These are phyloP conservation scores for Astragalus glycyphyllos DNA, from an alignment of 306 rosid species.

Conservation along the genomic window DNA sequence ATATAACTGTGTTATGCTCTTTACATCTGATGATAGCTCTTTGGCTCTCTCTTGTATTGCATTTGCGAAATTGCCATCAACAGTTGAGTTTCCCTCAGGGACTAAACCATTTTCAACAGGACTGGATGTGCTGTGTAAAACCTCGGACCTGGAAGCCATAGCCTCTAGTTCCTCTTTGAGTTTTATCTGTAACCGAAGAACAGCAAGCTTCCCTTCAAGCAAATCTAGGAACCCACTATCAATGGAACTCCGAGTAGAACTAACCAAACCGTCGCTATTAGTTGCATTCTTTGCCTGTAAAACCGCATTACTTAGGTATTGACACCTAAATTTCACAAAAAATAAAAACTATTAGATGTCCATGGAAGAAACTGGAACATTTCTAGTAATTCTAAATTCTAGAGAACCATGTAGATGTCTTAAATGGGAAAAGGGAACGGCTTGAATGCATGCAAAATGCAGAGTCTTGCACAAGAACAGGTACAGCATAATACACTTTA, in stretches of 20 bases:
- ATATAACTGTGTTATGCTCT: conserved; percentile 90
- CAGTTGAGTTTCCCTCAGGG: conserved; percentile 47
- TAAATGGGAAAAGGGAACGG: neutral
- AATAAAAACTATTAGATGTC: conserved; percentile 33
- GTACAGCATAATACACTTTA: neutral
- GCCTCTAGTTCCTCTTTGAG: conserved; percentile 86
- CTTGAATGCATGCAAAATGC: conserved; percentile 19
- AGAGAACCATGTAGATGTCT: conserved; percentile 17
- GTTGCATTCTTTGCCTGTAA: conserved; percentile 88
- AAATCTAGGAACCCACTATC: conserved; percentile 89
- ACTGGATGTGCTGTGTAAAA: conserved; percentile 56
- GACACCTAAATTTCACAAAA: conserved; percentile 70
- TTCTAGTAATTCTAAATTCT: conserved; percentile 19
- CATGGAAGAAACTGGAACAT: conserved; percentile 29
- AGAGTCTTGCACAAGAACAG: conserved; percentile 6
- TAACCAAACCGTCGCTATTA: conserved; percentile 63
- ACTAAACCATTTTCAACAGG: conserved; percentile 58
- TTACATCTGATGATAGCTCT: conserved; percentile 82
- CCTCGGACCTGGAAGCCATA: conserved; percentile 72
- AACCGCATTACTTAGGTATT: conserved; percentile 92
- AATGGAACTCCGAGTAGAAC: conserved; percentile 68
- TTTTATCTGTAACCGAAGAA: conserved; percentile 93
- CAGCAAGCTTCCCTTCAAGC: conserved; percentile 98
- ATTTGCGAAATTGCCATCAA: conserved; percentile 56
- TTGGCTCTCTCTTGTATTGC: conserved; percentile 65